Conservation (phyloP, 306 rosid species). For the Vigna nakashimae region DNA sequence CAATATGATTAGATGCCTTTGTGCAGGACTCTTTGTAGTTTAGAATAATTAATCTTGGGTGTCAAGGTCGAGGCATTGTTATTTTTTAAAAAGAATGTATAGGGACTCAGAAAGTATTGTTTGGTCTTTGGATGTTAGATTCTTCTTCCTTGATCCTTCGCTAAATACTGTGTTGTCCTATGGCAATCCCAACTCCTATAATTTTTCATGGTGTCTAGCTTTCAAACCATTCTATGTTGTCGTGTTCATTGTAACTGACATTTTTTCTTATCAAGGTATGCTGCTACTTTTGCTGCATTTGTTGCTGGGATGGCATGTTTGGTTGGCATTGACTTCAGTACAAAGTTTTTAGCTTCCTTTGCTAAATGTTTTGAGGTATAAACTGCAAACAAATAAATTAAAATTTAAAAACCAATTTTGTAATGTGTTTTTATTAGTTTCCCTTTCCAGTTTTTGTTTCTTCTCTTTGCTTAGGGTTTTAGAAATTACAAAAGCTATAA, state of each 20-base stretch:
- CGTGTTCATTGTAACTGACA: constrained; percentile 43
- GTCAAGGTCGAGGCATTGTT: constrained; percentile 18
- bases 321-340: constrained; percentile 82
- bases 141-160: constrained; percentile 30
- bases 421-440: background rate
- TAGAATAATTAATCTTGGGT: constrained; percentile 22
- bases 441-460: constrained; percentile 33
- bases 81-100: constrained; percentile 12
- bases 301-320: constrained; percentile 89
- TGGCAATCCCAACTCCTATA: constrained; percentile 17
- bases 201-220: constrained; percentile 1
- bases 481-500: constrained; percentile 22
- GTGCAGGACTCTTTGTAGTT: background rate
- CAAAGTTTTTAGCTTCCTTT: constrained; percentile 82
- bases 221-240: constrained; percentile 24
- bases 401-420: background rate
- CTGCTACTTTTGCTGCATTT: constrained; percentile 89
- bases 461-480: constrained; percentile 39
- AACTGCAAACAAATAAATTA: constrained; percentile 18
- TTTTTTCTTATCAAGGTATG: constrained; percentile 65
- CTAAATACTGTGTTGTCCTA: constrained; percentile 8
- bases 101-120: constrained; percentile 22
- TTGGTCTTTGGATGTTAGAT: constrained; percentile 2
- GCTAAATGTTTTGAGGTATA: constrained; percentile 87
- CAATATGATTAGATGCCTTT: constrained; percentile 16